phyloP scores from a whole-genome alignment of 257 asterid genomes.

The Primulina huaijiensis region DNA sequence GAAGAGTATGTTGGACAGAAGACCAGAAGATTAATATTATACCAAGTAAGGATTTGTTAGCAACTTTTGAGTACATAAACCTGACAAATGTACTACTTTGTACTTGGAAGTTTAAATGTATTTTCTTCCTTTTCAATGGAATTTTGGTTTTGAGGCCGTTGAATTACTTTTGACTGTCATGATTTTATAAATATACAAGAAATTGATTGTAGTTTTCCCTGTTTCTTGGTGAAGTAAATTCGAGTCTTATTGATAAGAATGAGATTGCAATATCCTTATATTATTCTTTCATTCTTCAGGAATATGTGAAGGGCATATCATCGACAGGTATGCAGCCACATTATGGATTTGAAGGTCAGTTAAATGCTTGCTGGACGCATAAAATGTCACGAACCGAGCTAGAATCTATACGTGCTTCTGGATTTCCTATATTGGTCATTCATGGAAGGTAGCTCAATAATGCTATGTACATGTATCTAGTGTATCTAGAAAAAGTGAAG shows the following conservation, averaged over 20 bases:
- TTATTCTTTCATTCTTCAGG: slow-evolving; percentile 44
- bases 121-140: not conserved
- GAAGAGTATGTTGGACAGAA: slow-evolving; percentile 70
- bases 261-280: not conserved
- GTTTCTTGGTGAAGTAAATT: not conserved
- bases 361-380: slow-evolving; percentile 97
- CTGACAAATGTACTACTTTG: slow-evolving; percentile 2
- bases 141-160: not conserved
- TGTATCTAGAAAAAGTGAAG: no score
- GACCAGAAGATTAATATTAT: slow-evolving; percentile 76
- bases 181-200: not conserved
- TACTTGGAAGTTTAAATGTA: not conserved
- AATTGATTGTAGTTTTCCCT: no score
- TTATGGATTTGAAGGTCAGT: slow-evolving; percentile 87
- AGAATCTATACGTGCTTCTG: slow-evolving; percentile 63
- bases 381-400: slow-evolving; percentile 57
- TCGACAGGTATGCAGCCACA: slow-evolving; percentile 89
- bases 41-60: slow-evolving; percentile 61
- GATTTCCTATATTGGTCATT: slow-evolving; percentile 78
- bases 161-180: not conserved
- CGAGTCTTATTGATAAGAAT: not conserved
- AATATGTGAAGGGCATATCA: slow-evolving; percentile 85
- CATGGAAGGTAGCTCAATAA: slow-evolving; percentile 76
- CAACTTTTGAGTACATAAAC: slow-evolving; percentile 12
- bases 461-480: not conserved